Evolutionary conservation across 202 grass and related monocot genomes (phyloP).

Genomic region (Eragrostis tef): DNA sequence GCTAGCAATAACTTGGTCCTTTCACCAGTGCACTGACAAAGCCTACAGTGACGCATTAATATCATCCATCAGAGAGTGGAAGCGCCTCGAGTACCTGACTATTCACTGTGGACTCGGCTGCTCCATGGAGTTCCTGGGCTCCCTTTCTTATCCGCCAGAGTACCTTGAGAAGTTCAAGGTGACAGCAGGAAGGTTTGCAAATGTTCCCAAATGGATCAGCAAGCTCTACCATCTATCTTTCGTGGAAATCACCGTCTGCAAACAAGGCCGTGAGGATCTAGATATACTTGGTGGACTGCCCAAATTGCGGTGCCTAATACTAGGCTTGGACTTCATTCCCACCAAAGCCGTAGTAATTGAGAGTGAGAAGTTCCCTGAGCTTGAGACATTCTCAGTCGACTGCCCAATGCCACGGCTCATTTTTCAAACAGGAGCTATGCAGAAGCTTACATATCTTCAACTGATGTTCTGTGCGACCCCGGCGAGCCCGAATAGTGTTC

Average conservation of each 20-base stretch:
- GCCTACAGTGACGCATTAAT: neutral
- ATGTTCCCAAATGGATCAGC: neutral
- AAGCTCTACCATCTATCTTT: accelerated
- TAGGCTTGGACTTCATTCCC: conserved; percentile 36
- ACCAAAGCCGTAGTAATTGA: neutral
- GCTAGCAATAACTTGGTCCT: neutral
- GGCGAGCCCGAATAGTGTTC: neutral
- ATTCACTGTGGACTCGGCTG: conserved; percentile 19
- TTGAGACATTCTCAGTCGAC: conserved; percentile 1
- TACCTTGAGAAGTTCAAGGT: neutral
- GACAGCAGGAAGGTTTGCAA: neutral
- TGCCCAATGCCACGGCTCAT: conserved; percentile 16
- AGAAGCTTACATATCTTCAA: neutral
- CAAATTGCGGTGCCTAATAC: neutral
- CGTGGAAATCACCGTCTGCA: conserved; percentile 18
- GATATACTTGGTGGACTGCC: neutral
- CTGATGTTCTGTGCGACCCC: neutral
- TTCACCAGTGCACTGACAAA: neutral
- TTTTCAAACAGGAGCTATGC: conserved; percentile 9
- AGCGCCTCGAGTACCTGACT: neutral
- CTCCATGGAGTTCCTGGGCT: conserved; percentile 20
- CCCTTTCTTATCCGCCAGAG: accelerated
- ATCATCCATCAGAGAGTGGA: neutral
- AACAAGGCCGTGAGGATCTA: neutral
- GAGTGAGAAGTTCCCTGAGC: neutral